Base-by-base conservation (phyloP, 192 early-diverging fungal species). In the Backusella morwellensis region DNA sequence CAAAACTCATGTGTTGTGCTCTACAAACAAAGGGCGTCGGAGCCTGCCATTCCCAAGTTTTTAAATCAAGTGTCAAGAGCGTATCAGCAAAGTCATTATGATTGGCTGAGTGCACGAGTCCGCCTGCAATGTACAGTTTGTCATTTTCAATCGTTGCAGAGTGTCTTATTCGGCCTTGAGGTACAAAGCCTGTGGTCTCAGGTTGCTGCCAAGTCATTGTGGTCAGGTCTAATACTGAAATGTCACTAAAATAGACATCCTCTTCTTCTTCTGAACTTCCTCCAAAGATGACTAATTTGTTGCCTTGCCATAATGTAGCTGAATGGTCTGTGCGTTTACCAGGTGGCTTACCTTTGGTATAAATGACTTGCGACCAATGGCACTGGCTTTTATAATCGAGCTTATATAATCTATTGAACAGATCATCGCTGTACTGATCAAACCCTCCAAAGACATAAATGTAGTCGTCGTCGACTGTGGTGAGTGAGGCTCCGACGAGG, bases 111-210 rank as follows among this genome's bases (percentile, higher is more conserved):
- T 40, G 35, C 9, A 63, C 9, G n/a, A 77, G 76, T 12, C 88
- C 89, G 15, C 92, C 92, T 42, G 86, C 84, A 9, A 93, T 84
- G 75, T 91, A 93, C 7, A 93, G 81, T 73, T 84, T 92, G 75
- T 90, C 81, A 36, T 91, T 67, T 71, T 89, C 77, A 54, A 91
- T 89, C 1, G 88, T 85, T 0, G 92, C 89, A 11, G 90, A 85
- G 72, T 93, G 92, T 44, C 85, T 86, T 21, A 85, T 79, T 23
- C 91, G 74, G 14, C 86, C 88, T 67, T 66, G 38, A 40, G 91
- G 91, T 21, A 86, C 47, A 75, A 67, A 29, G 0, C 91, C 91
- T 32, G 26, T 66, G 6, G 87, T 78, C 32, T 81, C 72, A 9
- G 92, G 92, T 4, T 86, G 75, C 67, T 85, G 82, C 92, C 92